Evolutionary conservation across 2,329 filamentous ascomycete species (phyloP).

Genomic region (Epicoccum sorghinum): DNA sequence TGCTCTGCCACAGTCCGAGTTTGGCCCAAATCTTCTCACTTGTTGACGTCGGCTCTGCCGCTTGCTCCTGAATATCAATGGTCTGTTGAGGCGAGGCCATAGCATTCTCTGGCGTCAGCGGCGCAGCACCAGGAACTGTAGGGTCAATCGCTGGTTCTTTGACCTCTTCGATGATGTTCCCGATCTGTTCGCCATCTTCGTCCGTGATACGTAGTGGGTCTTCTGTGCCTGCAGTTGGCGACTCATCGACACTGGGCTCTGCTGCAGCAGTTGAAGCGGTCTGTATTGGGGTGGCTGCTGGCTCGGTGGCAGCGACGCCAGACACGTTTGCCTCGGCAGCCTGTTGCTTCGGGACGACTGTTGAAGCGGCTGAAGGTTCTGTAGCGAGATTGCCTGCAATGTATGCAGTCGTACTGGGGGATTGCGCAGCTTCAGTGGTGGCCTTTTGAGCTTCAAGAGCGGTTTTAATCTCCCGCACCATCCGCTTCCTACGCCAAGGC

Average conservation of each 20-base stretch:
- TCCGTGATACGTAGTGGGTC: conserved; percentile 17
- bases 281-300: conserved; percentile 3
- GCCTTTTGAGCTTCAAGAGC: conserved; percentile 42
- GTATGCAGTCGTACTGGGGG: conserved; percentile 4
- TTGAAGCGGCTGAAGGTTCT: not conserved
- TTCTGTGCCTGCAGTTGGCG: conserved; percentile 14
- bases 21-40: conserved; percentile 14
- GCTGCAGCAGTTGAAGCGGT: not conserved
- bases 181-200: conserved; percentile 2
- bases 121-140: conserved; percentile 17
- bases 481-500: conserved; percentile 82
- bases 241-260: conserved; percentile 13
- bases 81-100: conserved; percentile 17
- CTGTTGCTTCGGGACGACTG: not conserved
- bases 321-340: conserved; percentile 24
- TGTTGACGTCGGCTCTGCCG: conserved; percentile 2
- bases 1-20: conserved; percentile 31
- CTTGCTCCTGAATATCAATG: conserved; percentile 25
- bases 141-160: conserved; percentile 16
- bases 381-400: not conserved
- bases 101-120: not conserved
- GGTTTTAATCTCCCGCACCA: conserved; percentile 74
- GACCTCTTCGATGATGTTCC: conserved; percentile 5
- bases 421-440: conserved; percentile 20
- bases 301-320: conserved; percentile 28